phyloP scores from a whole-genome alignment of 192 early-diverging fungal genomes.

The Glomus cerebriforme region DNA sequence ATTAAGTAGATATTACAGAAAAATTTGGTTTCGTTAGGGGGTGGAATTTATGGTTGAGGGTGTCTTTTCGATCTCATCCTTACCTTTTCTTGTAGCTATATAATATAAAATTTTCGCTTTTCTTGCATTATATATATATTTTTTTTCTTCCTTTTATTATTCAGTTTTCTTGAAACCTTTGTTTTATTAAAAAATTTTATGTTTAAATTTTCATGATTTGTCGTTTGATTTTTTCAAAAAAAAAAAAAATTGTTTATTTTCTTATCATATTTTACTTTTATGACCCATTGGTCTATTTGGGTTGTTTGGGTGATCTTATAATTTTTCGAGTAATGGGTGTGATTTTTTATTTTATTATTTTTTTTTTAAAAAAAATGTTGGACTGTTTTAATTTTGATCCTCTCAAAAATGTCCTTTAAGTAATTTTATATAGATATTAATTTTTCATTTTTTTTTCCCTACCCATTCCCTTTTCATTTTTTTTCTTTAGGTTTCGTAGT shows the following conservation, averaged over 20 bases:
- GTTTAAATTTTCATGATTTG: no score
- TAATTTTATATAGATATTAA: constrained; percentile 3
- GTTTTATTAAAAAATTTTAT: constrained; percentile 15
- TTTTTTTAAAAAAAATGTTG: constrained; percentile 1
- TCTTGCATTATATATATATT: background rate
- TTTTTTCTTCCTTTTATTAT: constrained; percentile 17
- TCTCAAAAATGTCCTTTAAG: background rate
- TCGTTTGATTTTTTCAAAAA: background rate
- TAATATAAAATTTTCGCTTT: background rate
- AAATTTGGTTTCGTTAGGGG: background rate
- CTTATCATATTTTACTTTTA: constrained; percentile 6
- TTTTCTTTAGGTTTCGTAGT: background rate
- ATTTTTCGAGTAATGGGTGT: background rate
- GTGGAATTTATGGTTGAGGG: background rate
- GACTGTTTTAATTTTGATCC: background rate
- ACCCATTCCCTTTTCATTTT: background rate
- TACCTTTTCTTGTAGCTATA: constrained; percentile 2
- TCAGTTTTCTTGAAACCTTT: background rate
- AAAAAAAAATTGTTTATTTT: background rate
- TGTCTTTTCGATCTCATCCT: background rate
- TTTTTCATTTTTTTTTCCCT: constrained; percentile 1
- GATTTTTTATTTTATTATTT: constrained; percentile 1
- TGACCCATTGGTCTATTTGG: constrained; percentile 11
- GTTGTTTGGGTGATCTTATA: constrained; percentile 3
- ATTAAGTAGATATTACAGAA: background rate